These are phyloP conservation scores for Colletotrichum theobromicola DNA, from an alignment of 2,329 filamentous ascomycete species.

Conservation along the genomic window DNA sequence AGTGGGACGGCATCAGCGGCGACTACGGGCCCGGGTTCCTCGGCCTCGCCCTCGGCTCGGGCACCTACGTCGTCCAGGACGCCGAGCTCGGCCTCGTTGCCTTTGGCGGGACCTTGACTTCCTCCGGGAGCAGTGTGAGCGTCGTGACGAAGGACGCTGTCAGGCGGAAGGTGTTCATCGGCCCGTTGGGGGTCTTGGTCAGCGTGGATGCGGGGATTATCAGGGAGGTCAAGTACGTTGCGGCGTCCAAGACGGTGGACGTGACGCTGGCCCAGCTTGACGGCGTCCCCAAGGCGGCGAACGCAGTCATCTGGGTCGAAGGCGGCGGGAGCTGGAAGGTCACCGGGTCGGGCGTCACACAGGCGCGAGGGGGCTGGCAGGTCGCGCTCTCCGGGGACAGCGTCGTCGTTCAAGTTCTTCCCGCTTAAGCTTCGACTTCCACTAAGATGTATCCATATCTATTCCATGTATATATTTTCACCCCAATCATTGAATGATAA, in stretches of 20 bases:
- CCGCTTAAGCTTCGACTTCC: constrained; percentile 27
- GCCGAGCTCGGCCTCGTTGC: constrained; percentile 47
- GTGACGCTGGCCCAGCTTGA: constrained; percentile 35
- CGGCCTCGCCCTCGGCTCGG: constrained; percentile 54
- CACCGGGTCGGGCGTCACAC: neutral
- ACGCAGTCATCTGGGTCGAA: constrained; percentile 41
- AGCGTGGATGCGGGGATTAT: constrained; percentile 49
- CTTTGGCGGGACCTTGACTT: constrained; percentile 50
- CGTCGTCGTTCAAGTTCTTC: constrained; percentile 27
- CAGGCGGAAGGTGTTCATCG: constrained; percentile 52
- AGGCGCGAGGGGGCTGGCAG: constrained; percentile 27
- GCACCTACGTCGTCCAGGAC: constrained; percentile 53
- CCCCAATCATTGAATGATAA: no score
- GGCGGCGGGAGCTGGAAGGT: constrained; percentile 4
- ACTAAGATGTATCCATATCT: neutral
- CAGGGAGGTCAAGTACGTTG: constrained; percentile 36
- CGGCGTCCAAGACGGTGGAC: constrained; percentile 25
- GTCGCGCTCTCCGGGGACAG: neutral
- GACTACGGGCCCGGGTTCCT: constrained; percentile 63
- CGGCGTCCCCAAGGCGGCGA: constrained; percentile 29
- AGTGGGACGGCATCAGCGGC: constrained; percentile 61
- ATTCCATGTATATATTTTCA: neutral
- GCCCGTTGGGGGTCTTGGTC: constrained; percentile 45
- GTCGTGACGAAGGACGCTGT: constrained; percentile 51
- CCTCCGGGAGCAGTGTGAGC: constrained; percentile 26